Base-by-base conservation (phyloP, 1,284 basidiomycete genomes). In the Ustilago crameri region DNA sequence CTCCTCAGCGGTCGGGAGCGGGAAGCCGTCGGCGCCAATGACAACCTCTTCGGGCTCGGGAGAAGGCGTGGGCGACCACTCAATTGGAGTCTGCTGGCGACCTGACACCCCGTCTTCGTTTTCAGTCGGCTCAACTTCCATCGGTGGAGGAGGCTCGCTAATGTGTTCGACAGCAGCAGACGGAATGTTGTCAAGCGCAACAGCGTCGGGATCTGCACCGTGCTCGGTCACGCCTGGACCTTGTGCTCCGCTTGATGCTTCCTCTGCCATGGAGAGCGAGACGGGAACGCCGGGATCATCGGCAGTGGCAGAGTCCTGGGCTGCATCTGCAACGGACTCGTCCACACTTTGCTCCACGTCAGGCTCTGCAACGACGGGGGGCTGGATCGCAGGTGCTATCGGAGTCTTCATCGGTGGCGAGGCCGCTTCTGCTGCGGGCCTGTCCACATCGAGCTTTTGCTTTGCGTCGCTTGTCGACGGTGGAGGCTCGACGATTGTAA, bases 1-100 rank as follows among this genome's bases (percentile, higher is more conserved):
- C 92, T 92, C 88, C 92, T 91, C 84, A 91, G 92, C 62, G 88
- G 87, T 35, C 86, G 90, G n/a, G 88, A 91, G 75, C 90, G 92
- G 88, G 88, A 91, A 78, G 41, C 83, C 59, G 83, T 84, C 79
- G 2, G 81, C 69, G 9, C 82, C 76, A 0, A 81, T 56, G 12
- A 70, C 62, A 1, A 74, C 67, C 0, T 85, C 86, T 46, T 86
- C 84, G 3, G 76, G 75, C 23, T 64, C 66, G 10, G 74, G 71
- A 5, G 63, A 74, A 1, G 69, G 68, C 0, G 70, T 68, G 1
- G 78, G 76, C 27, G 78, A 77, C 78, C 76, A 78, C 14, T 69
- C 67, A 18, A 69, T 41, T 0, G 73, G 70, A 3, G 75, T 68
- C 3, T 43, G 56, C 17, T 64, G 57, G 9, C 74, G 45, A 44